These are phyloP conservation scores for Beauveria sp. DNA, from an alignment of 2,329 filamentous ascomycete genomes.

Conservation along the genomic window DNA sequence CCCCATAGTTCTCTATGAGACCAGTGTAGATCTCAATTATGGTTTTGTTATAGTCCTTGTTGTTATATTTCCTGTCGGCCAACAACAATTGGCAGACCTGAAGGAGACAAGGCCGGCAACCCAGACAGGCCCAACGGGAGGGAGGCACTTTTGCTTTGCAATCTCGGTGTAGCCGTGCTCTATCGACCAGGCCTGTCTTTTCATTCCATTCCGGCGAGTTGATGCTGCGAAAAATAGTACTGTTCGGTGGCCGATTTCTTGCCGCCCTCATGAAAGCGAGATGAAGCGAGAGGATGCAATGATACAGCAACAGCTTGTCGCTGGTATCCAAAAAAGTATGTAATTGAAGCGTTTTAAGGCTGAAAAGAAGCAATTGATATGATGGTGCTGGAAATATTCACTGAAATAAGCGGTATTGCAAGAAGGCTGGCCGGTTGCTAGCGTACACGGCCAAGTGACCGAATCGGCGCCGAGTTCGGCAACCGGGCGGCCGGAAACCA, in stretches of 20 bases:
- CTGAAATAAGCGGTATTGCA: slow-evolving; percentile 3
- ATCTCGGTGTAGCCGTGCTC: no score
- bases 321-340: neutral
- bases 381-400: neutral
- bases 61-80: neutral
- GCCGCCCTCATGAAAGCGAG: neutral
- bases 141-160: no score
- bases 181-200: no score
- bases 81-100: neutral
- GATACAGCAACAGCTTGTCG: neutral
- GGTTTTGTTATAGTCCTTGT: neutral
- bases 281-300: no score
- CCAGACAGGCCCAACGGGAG: no score
- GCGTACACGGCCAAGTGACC: neutral
- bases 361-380: neutral
- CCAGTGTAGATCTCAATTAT: neutral
- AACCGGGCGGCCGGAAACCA: neutral
- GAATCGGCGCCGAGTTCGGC: slow-evolving; percentile 20
- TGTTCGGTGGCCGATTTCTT: neutral
- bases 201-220: no score
- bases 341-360: neutral
- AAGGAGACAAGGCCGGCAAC: no score
- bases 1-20: neutral
- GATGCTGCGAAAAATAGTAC: no score
- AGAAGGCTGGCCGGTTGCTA: slow-evolving; percentile 9